Evolutionary conservation across 306 rosid genomes (phyloP).

Genomic region (Rosa chinensis): DNA sequence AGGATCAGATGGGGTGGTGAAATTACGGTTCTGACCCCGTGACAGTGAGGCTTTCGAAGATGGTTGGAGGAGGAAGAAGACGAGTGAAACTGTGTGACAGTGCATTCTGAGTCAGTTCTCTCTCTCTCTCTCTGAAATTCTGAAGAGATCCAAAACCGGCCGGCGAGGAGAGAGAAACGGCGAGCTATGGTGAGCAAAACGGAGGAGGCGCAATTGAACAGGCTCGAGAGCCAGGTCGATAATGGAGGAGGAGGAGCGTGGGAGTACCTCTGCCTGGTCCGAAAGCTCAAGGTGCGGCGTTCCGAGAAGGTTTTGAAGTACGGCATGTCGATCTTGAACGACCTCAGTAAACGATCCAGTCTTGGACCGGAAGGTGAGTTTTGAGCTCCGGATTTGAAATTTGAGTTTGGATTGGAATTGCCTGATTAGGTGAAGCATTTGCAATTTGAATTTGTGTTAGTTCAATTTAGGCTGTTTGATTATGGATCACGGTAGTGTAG

Average conservation of each 20-base stretch:
- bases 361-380: conserved; percentile 80
- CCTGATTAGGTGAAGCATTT: conserved; percentile 4
- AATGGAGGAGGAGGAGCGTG: conserved; percentile 99
- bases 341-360: conserved; percentile 62
- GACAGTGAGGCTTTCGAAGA: neutral
- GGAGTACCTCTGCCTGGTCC: conserved; percentile 78
- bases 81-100: neutral
- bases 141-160: conserved; percentile 33
- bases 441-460: neutral
- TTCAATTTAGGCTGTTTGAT: neutral
- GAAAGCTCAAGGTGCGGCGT: conserved; percentile 89
- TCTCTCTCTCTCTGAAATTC: conserved; percentile 13
- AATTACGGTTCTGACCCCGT: neutral
- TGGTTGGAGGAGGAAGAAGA: neutral
- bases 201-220: conserved; percentile 69
- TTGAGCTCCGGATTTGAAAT: neutral
- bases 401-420: neutral
- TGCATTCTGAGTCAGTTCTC: conserved; percentile 3
- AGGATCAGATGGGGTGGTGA: neutral
- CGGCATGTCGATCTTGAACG: conserved; percentile 82
- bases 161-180: conserved; percentile 18
- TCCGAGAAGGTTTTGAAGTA: conserved; percentile 79
- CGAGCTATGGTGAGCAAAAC: conserved; percentile 75
- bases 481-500: neutral
- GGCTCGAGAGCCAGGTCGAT: conserved; percentile 89